A percentile compares a stretch with the other conserved stretches of the same genome.
Evolutionary conservation across 176 grass and related monocot species (phyloP).

Genomic region (Melocanna baccifera): DNA sequence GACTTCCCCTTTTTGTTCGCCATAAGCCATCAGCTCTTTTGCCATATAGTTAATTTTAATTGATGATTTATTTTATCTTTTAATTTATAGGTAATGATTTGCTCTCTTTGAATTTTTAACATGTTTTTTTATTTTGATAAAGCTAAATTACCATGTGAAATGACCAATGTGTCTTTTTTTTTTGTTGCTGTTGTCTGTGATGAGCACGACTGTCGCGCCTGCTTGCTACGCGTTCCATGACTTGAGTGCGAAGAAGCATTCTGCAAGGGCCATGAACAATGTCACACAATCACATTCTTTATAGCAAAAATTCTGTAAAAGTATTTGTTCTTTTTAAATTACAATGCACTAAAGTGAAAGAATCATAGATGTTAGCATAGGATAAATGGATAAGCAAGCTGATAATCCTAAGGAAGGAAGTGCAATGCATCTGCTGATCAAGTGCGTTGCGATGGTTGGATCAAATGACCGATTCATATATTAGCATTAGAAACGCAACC

Average conservation of each 20-base stretch:
- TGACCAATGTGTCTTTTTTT: no score
- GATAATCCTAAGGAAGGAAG: background rate
- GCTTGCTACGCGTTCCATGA: slow-evolving; percentile 88
- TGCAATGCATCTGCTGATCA: slow-evolving; percentile 1
- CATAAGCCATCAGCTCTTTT: no score
- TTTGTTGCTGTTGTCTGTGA: slow-evolving; percentile 70
- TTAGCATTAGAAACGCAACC: background rate
- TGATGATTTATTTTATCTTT: no score
- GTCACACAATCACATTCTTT: background rate
- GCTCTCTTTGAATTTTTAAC: no score
- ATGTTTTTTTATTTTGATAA: no score
- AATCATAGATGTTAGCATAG: background rate
- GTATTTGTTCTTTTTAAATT: background rate
- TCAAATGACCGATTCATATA: background rate
- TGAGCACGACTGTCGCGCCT: slow-evolving; percentile 72
- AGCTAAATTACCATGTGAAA: no score
- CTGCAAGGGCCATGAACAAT: slow-evolving; percentile 24
- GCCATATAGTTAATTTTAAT: no score
- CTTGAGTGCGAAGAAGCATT: slow-evolving; percentile 90
- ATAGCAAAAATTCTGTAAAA: background rate
- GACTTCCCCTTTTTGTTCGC: no score
- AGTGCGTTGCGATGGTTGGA: background rate
- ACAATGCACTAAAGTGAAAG: background rate
- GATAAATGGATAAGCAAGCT: background rate
- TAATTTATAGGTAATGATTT: no score